Evolutionary conservation across 768 basidiomycete genomes (phyloP).

Genomic region (Russula compacta): DNA sequence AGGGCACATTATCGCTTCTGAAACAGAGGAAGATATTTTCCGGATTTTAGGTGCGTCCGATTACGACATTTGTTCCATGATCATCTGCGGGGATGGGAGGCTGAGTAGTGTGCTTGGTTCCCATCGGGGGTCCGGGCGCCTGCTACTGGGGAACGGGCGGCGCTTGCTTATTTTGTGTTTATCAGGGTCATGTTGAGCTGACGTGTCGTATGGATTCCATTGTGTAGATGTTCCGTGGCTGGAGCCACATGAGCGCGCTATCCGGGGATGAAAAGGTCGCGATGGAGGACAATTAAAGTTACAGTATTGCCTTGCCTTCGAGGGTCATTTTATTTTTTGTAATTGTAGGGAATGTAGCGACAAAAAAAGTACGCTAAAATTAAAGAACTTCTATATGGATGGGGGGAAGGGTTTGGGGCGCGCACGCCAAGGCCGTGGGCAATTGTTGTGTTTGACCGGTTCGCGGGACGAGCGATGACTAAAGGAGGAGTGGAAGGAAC

Average conservation of each 20-base stretch:
- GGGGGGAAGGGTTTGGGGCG: background rate
- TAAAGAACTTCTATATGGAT: conserved; percentile 2
- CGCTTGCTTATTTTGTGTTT: background rate
- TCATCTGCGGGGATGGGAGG: background rate
- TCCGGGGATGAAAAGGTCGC: conserved; percentile 27
- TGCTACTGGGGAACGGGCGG: background rate
- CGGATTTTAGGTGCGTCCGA: conserved; percentile 43
- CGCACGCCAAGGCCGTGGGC: background rate
- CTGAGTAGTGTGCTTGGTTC: background rate
- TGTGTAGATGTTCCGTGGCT: conserved; percentile 64
- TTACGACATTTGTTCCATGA: background rate
- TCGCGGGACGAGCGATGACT: conserved; percentile 4
- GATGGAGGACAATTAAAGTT: background rate
- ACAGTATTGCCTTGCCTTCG: background rate
- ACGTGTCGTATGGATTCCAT: background rate
- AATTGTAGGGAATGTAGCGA: background rate
- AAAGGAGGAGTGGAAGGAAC: background rate
- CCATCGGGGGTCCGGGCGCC: background rate
- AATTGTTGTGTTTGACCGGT: background rate
- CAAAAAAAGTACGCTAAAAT: background rate
- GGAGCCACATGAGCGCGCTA: conserved; percentile 60
- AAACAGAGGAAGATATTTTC: conserved; percentile 85
- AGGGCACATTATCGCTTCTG: conserved; percentile 69
- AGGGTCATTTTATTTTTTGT: background rate
- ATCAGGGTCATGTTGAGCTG: background rate